A percentile compares a stretch with the other conserved stretches of the same genome.
Evolutionary conservation across 179 eudicot species (phyloP).

Genomic region (Kewa caespitosa): DNA sequence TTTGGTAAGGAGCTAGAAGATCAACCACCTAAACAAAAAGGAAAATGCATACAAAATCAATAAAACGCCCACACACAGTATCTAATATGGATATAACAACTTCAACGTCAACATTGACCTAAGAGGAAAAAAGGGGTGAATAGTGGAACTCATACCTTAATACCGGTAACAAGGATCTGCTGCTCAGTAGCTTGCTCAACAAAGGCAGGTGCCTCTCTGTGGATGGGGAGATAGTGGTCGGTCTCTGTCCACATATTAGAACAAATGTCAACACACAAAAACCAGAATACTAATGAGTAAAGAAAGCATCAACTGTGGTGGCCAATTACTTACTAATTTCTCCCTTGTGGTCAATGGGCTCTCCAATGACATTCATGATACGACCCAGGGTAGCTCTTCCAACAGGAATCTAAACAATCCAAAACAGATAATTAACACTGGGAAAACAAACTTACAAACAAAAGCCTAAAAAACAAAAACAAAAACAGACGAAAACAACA

Average conservation of each 20-base stretch:
- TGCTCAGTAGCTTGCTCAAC: constrained; percentile 99
- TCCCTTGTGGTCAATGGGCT: constrained; percentile 91
- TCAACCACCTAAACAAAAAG: constrained; percentile 64
- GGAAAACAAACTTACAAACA: background rate
- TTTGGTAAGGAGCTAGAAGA: constrained; percentile 95
- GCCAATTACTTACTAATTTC: constrained; percentile 62
- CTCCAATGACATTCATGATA: constrained; percentile 97
- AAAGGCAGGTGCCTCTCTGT: constrained; percentile 96
- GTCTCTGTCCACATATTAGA: constrained; percentile 47
- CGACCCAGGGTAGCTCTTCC: constrained; percentile 99
- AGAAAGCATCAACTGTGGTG: background rate
- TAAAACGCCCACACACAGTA: no score
- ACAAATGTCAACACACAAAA: constrained; percentile 10
- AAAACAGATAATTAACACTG: background rate
- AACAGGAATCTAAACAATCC: constrained; percentile 72
- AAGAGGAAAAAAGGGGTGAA: no score
- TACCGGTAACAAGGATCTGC: constrained; percentile 94
- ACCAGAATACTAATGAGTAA: background rate
- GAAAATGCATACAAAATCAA: background rate
- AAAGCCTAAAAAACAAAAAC: background rate
- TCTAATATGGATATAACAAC: no score
- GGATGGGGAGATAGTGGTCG: constrained; percentile 89
- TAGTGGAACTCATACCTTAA: constrained; percentile 85
- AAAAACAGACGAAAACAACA: background rate
- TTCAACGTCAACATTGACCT: no score